Base-by-base conservation (phyloP, 306 rosid species). In the Fagus crenata region DNA sequence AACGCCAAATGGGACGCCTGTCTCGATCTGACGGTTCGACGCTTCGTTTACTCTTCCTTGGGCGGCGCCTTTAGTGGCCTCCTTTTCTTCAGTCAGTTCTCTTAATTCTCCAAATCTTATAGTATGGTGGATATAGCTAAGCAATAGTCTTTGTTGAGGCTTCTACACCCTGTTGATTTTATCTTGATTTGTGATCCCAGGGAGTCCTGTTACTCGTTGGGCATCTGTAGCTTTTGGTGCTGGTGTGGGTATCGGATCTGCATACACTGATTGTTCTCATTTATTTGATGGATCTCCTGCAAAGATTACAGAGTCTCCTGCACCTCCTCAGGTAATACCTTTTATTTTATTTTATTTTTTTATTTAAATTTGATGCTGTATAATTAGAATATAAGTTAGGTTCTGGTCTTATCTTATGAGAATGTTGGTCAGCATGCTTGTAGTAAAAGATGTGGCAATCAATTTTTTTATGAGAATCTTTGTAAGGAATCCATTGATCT, bases 191-290 rank as follows among this genome's bases (percentile, higher is more conserved):
- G 33, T 40, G 61, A 17, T 15, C 46, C 58, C 68, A 93, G 97
- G 97, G 93, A 93, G 90, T 83, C 98, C 97, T 42, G 81, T 71
- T 73, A 86, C 93, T 84, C 96, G 97, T 60, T 93, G 96, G 98
- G 93, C 97, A 37, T 88, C 97, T 46, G 77, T 91, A 70, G 97
- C 96, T 82, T 91, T 89, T 82, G 97, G 97, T 31, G 98, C 97
- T 77, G 98, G 97, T 37, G 75, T 85, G 65, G 98, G 97, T 69
- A 69, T 93, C 35, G 98, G 98, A 78, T 91, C 97, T 36, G 97
- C 97, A 7, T 93, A 88, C 81, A 61, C 93, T 6, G 93, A 93
- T 18, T 90, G 98, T 55, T 87, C 89, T 81, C 86, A 75, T 49
- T 71, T 84, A 69, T 91, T 88, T 82, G 88, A 80, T 82, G 90